Evolutionary conservation across 2,329 filamentous ascomycete genomes (phyloP), one percentile per base, ranked within the genome.

Genomic region (Nemania sp.): DNA sequence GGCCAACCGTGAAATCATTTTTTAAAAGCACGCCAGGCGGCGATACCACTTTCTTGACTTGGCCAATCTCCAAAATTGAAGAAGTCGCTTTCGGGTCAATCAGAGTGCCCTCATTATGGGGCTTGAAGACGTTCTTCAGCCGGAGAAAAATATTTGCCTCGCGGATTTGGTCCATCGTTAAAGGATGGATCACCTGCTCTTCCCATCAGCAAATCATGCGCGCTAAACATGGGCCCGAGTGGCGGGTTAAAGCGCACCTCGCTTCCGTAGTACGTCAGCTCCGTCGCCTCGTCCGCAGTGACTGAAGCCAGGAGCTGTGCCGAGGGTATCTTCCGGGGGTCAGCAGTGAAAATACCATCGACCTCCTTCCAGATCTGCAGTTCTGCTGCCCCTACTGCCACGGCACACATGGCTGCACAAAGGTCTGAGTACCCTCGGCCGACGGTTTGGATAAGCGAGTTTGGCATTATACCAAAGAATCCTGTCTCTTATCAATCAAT

Each of bases 241-340:
- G 13, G 17, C 15, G 20, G n/a, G 29, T 20, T n/a, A 10, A 50
- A 25, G 51, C 68, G 37, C 39, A 72, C 71, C 64, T 74, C 90
- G 42, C 88, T 87, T 48, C 85, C 85, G 66, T 87, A 88, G 69
- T 87, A 88, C 10, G 90, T 92, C 76, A 92, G 77, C 72, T 92
- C 90, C 15, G 90, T 89, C 9, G 90, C 90, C 74, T 93, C 90
- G 46, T 88, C 84, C 1, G 90, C 89, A 4, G 89, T 91, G 65
- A 93, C 90, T 11, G 85, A 84, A 32, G 86, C 76, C 12, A 93
- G 79, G 7, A 92, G 78, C 45, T 84, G 81, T 3, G 90, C 90
- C 0, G 89, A 91, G 2, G 89, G 88, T 32, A 97, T 92, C 77
- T 96, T 96, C 70, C 90, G 87, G 2, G 92, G 92, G 72, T 71